Evolutionary conservation across 768 basidiomycete species (phyloP).

Genomic region (Podaxis sp.): DNA sequence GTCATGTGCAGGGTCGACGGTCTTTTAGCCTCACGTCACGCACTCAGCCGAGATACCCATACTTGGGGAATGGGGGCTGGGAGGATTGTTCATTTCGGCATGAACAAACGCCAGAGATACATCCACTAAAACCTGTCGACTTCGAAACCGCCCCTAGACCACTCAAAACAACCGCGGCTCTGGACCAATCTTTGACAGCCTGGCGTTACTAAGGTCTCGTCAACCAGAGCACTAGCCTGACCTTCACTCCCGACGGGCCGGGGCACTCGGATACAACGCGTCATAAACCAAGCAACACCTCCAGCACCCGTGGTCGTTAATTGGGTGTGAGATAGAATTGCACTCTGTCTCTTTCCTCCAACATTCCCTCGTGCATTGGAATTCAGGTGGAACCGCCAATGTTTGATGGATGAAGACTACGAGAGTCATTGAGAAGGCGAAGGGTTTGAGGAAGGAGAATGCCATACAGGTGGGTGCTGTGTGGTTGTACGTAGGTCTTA

Average conservation of each 20-base stretch:
- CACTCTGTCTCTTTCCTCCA: not conserved
- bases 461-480: not conserved
- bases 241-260: not conserved
- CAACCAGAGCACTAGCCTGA: not conserved
- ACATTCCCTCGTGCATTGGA: conserved; percentile 4
- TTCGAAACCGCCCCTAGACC: too few relatives aligned
- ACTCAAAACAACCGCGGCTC: not conserved
- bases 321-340: conserved; percentile 4
- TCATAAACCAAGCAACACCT: conserved; percentile 4
- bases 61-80: not conserved
- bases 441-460: not conserved
- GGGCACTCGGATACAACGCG: not conserved
- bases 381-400: conserved; percentile 3
- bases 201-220: not conserved
- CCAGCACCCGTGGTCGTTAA: conserved; percentile 8
- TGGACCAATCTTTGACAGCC: not conserved
- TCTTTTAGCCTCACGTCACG: not conserved
- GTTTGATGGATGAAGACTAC: not conserved
- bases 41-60: not conserved
- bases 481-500: not conserved
- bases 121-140: too few relatives aligned
- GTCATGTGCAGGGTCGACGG: not conserved
- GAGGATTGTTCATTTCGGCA: too few relatives aligned
- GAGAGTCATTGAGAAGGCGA: not conserved
- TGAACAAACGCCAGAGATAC: too few relatives aligned